Conservation (phyloP, 108 stramenopile genomes). For the Skeletonema marinoi region DNA sequence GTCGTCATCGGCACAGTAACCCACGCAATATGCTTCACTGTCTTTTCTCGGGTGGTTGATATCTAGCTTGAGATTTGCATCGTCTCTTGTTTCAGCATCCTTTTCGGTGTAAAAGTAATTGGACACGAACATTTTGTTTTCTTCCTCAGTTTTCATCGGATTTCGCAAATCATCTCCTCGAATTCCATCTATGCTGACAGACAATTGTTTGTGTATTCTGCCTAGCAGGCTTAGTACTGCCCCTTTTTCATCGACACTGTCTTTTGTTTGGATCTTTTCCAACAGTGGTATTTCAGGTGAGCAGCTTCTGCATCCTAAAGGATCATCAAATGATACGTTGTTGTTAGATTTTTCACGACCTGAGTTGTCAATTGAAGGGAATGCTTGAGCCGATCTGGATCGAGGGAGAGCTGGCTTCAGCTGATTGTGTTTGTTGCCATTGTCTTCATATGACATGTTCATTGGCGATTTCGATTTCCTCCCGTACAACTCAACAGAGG, state of each 20-base stretch:
- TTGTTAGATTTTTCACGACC: background rate
- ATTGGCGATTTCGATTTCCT: conserved; percentile 13
- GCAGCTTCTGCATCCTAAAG: background rate
- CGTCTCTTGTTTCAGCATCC: background rate
- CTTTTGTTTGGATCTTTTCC: background rate
- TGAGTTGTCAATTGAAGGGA: background rate
- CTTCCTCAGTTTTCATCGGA: background rate
- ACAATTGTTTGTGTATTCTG: conserved; percentile 39
- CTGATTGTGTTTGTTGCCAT: background rate
- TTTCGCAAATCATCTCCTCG: background rate
- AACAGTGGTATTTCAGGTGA: background rate
- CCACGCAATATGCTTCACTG: conserved; percentile 23
- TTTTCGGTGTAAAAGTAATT: conserved; percentile 37
- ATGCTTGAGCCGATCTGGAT: background rate
- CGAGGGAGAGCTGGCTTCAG: background rate
- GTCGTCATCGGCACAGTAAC: background rate
- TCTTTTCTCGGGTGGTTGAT: conserved; percentile 28
- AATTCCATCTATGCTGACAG: conserved; percentile 1
- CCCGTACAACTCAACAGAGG: conserved; percentile 33
- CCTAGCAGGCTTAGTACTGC: background rate
- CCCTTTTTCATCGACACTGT: background rate
- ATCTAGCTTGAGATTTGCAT: conserved; percentile 25
- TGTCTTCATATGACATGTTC: background rate
- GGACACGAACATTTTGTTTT: conserved; percentile 25
- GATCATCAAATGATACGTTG: background rate